Evolutionary conservation across 2,329 filamentous ascomycete species (phyloP).

Genomic region (Emericellopsis atlantica): DNA sequence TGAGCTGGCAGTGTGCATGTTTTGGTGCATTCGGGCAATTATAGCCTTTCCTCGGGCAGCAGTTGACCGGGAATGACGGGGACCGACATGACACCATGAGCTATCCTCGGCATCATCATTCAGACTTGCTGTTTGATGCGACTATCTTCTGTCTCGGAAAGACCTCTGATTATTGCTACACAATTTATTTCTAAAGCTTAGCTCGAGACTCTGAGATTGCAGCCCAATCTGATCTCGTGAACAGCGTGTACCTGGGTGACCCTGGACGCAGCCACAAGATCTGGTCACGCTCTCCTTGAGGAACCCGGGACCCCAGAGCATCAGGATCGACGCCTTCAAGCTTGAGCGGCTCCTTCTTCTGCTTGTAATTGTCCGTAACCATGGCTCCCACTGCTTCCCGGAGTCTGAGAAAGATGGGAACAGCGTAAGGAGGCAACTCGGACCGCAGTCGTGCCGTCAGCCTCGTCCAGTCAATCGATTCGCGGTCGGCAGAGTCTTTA

Average conservation of each 20-base stretch:
- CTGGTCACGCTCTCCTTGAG: conserved; percentile 17
- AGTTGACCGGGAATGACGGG: too few relatives aligned
- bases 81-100: too few relatives aligned
- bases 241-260: conserved; percentile 44
- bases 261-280: conserved; percentile 45
- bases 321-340: neutral
- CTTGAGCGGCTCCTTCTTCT: conserved; percentile 45
- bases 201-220: neutral
- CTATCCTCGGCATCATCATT: too few relatives aligned
- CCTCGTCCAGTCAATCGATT: conserved; percentile 43
- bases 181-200: too few relatives aligned
- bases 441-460: conserved; percentile 35
- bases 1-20: too few relatives aligned
- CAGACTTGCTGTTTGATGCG: too few relatives aligned
- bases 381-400: conserved; percentile 38
- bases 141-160: too few relatives aligned
- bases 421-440: conserved; percentile 57
- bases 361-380: conserved; percentile 66
- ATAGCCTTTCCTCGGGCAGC: too few relatives aligned
- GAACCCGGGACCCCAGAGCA: conserved; percentile 17
- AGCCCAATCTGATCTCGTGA: conserved; percentile 46
- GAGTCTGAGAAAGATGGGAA: conserved; percentile 63
- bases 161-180: too few relatives aligned
- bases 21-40: too few relatives aligned
- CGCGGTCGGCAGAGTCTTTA: conserved; percentile 25